Percentiles rank a stretch among this genome's conserved stretches.
phyloP scores from a whole-genome alignment of 306 rosid species.

The Carpinus fangiana region DNA sequence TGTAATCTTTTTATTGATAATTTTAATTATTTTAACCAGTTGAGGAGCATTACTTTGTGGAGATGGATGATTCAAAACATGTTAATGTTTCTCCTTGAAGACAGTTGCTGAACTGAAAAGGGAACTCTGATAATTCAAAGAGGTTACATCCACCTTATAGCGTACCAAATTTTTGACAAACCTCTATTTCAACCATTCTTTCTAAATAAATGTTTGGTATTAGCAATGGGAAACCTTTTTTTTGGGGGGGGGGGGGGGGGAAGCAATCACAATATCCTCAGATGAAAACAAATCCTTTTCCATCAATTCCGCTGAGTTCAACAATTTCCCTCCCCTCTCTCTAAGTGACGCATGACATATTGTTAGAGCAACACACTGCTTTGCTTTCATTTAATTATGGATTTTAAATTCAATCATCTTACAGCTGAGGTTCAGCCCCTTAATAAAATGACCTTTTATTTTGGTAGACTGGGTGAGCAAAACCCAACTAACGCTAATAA shows the following conservation, averaged over 20 bases:
- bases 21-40: slow-evolving; percentile 12
- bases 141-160: no score
- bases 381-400: background rate
- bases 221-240: no score
- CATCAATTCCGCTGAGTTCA: background rate
- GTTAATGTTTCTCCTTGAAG: background rate
- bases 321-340: background rate
- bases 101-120: background rate
- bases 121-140: background rate
- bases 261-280: no score
- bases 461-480: background rate
- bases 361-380: background rate
- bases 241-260: no score
- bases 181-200: no score
- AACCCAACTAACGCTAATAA: background rate
- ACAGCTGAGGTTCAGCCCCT: background rate
- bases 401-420: background rate
- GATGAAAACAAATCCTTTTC: background rate
- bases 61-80: background rate
- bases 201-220: no score
- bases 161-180: no score
- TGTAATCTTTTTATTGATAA: background rate
- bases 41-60: slow-evolving; percentile 16
- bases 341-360: background rate
- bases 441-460: background rate